Evolutionary conservation across 139 green algal genomes (phyloP).

Genomic region (Chlamydomonas applanata): DNA sequence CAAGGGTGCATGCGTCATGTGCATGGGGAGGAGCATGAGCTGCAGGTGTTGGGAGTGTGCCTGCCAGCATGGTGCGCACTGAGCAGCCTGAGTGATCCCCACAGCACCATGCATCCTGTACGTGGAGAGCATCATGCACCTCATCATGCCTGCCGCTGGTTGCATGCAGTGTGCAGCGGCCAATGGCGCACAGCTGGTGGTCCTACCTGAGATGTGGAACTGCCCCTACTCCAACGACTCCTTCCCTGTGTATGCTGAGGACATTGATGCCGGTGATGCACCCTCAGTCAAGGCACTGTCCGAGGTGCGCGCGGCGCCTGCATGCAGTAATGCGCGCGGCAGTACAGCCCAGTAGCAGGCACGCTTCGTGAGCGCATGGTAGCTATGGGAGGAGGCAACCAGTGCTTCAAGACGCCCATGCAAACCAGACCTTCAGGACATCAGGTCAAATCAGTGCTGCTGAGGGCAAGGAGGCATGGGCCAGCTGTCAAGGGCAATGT

Average conservation of each 20-base stretch:
- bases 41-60: no score
- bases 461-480: no score
- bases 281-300: constrained; percentile 38
- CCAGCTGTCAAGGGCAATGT: no score
- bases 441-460: no score
- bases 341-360: no score
- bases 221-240: constrained; percentile 95
- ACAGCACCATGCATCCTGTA: no score
- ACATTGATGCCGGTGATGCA: constrained; percentile 67
- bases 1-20: not conserved
- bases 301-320: not conserved
- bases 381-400: no score
- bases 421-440: no score
- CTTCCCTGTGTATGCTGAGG: constrained; percentile 92
- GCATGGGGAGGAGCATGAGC: no score
- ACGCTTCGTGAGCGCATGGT: no score
- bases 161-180: constrained; percentile 53
- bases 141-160: not conserved
- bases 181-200: constrained; percentile 69
- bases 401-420: no score
- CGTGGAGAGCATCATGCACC: not conserved
- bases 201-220: constrained; percentile 97
- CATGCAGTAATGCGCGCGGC: no score
- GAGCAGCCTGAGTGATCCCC: not conserved
- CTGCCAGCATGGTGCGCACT: not conserved